Evolutionary conservation across 352 stramenopile genomes (phyloP), one percentile per base, ranked within the genome.

Genomic region (Phytopythium chamaehyphon): DNA sequence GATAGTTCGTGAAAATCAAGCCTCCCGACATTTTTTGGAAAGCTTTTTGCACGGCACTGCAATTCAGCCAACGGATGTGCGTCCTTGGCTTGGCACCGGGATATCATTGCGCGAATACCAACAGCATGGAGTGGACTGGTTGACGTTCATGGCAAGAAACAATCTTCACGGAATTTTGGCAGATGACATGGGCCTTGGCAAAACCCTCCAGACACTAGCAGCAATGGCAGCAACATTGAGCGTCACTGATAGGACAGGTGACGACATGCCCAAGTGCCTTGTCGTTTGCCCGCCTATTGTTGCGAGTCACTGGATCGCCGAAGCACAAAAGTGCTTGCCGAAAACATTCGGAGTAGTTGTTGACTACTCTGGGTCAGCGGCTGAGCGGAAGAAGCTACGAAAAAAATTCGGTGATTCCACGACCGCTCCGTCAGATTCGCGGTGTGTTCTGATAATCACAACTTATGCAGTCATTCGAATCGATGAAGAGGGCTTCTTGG

Each of bases 251-350:
- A 4, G 6, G 38, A 57, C 6, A 39, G 35, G 56, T 3, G 7
- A 1, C 18, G 12, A 44, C 28, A 8, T 23, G 7, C 38, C 38
- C 10, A 38, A 59, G 31, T 75, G 64, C 16, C 61, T 99, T 4
- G 63, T 99, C 39, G 84, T 99, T 15, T 98, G 95, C 63, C 97
- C 97, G 2, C 84, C 93, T 15, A 96, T 96, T 50, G 76, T 99
- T 33, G 80, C 96, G 47, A 73, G 91, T 36, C 96, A 99, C 67
- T 99, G 96, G 96, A 73, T 96, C 4, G 62, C 76, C 7, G 95
- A 98, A 68, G 82, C 90, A n/a, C 47, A 75, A 15, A 81, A 81
- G n/a, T 96, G 90, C 43, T 90, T 98, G 42, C 64, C 73, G 7
- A 47, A 43, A 6, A 62, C 62, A 12, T 84, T 97, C 36, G 69